A percentile compares a stretch with the other conserved stretches of the same genome.
Conservation (phyloP, 1,284 basidiomycete species). For the Ganoderma leucocontextum region DNA sequence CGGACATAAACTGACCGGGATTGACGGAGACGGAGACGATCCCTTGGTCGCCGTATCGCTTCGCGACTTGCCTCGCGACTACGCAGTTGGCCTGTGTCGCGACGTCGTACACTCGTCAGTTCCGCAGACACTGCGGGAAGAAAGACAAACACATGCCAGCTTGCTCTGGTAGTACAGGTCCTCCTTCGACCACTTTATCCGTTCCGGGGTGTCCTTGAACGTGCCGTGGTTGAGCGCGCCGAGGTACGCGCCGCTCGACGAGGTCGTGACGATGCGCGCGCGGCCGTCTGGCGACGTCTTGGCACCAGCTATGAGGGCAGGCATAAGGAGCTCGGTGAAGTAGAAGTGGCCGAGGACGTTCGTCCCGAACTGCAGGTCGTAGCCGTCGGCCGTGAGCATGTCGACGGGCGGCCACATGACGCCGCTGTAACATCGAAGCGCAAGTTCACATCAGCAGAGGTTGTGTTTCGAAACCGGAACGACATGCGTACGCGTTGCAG, state of each 20-base stretch:
- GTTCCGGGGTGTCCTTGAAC: conserved; percentile 39
- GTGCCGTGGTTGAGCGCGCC: conserved; percentile 41
- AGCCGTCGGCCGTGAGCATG: conserved; percentile 52
- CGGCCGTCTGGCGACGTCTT: conserved; percentile 43
- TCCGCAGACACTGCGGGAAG: background rate
- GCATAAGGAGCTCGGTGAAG: conserved; percentile 52
- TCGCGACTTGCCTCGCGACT: conserved; percentile 12
- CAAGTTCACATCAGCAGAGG: conserved; percentile 16
- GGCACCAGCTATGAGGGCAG: background rate
- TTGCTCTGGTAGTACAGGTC: conserved; percentile 54
- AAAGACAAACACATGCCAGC: conserved; percentile 40
- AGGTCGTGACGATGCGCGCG: conserved; percentile 51
- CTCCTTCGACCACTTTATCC: conserved; percentile 39
- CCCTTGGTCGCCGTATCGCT: conserved; percentile 10
- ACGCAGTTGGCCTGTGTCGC: conserved; percentile 7
- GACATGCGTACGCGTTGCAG: conserved; percentile 55
- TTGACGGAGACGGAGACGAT: conserved; percentile 23
- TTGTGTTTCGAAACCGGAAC: background rate
- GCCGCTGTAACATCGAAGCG: conserved; percentile 44
- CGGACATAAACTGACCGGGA: background rate
- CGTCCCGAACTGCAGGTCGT: conserved; percentile 60
- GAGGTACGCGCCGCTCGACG: conserved; percentile 45
- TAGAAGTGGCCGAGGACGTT: conserved; percentile 54
- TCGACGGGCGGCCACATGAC: conserved; percentile 52
- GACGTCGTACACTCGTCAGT: background rate